A percentile compares a stretch with the other conserved stretches of the same genome.
These are phyloP conservation scores for Paraconiothyrium brasiliense DNA, from an alignment of 2,329 filamentous ascomycete genomes.

Conservation along the genomic window DNA sequence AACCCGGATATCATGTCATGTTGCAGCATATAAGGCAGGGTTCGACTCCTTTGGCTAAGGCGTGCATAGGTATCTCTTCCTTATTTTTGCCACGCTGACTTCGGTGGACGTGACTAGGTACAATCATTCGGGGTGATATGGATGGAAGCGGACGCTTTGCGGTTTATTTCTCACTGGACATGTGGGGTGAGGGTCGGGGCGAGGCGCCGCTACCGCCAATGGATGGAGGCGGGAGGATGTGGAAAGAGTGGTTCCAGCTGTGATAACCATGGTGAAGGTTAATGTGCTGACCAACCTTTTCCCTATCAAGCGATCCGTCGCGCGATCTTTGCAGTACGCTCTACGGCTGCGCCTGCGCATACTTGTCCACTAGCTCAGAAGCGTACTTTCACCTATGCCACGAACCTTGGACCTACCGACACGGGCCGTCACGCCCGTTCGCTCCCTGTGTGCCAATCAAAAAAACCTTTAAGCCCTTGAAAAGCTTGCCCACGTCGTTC, in stretches of 20 bases:
- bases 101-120: not conserved
- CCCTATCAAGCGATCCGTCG: no score
- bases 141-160: slow-evolving; percentile 22
- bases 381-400: no score
- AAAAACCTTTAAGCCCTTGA: no score
- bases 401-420: no score
- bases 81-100: not conserved
- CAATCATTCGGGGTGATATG: slow-evolving; percentile 19
- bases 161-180: slow-evolving; percentile 21
- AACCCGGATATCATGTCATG: not conserved
- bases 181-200: slow-evolving; percentile 24
- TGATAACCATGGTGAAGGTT: not conserved
- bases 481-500: no score
- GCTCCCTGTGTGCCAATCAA: no score
- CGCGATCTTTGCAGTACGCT: no score
- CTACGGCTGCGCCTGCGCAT: no score
- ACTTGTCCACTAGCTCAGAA: no score
- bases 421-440: no score
- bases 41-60: not conserved
- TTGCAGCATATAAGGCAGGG: not conserved
- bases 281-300: not conserved
- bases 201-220: slow-evolving; percentile 21
- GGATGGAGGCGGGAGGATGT: slow-evolving; percentile 14
- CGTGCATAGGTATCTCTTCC: not conserved
- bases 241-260: slow-evolving; percentile 26